Evolutionary conservation across 2,329 filamentous ascomycete species (phyloP), one percentile per base, ranked within the genome.

Genomic region (Calonectria hawksworthii): DNA sequence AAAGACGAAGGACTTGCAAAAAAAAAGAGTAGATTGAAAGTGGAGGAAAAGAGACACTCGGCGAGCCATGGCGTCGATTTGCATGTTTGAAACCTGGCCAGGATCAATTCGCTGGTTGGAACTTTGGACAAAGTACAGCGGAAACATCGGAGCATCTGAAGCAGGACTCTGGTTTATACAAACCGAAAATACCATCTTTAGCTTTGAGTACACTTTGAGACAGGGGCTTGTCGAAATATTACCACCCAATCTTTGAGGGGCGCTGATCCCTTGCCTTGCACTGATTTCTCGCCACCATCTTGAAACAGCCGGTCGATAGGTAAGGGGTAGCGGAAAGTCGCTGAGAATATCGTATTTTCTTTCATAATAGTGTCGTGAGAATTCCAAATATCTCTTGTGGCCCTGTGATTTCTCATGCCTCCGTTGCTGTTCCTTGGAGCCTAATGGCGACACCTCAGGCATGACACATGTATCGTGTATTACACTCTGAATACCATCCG

Each of bases 51-150:
- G 38, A 38, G 64, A 26, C 16, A 54, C 34, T 67, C 56, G 56
- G 56, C 56, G 56, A 61, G 56, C 56, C 56, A 61, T 61, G 56
- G 56, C 56, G 56, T 61, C 56, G 56, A 61, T 61, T 38, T 61
- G 56, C 56, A 61, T 61, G 56, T 61, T 61, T 61, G 56, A 44
- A 69, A 34, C 26, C 38, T 59, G 67, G 52, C 36, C 36, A 32
- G 11, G 18, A 28, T 30, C 38, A 47, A 47, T 52, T 61, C 51
- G 23, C 28, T 51, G 26, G 38, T 68, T 44, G 38, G 38, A 47
- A 51, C 66, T 69, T 69, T 61, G 52, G 26, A 69, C 66, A 56
- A 68, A 44, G 34, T 56, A 26, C 66, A 69, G 38, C 52, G 61
- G 30, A 69, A 61, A 50, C 23, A 61, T 50, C 32, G 28, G 67